Conservation (phyloP, 805 yeast genomes). For the Candida lessepsii region DNA sequence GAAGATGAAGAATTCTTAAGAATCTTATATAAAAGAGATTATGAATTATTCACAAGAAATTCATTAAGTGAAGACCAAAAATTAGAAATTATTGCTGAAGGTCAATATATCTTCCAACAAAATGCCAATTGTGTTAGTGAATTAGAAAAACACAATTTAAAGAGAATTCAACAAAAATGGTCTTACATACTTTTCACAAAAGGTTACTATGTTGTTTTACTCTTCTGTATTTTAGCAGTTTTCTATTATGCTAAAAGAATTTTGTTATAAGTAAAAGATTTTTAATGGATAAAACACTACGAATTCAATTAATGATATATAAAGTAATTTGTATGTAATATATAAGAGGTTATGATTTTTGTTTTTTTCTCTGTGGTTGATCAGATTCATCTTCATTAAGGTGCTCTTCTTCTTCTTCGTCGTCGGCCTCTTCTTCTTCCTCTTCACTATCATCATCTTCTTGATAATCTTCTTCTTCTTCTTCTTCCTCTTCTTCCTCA, state of each 20-base stretch:
- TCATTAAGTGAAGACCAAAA: slow-evolving; percentile 70
- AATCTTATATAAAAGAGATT: slow-evolving; percentile 66
- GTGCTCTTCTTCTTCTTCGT: slow-evolving; percentile 12
- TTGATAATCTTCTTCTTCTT: slow-evolving; percentile 16
- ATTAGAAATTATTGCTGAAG: slow-evolving; percentile 64
- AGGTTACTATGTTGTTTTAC: slow-evolving; percentile 47
- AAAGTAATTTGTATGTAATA: not conserved
- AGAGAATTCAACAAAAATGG: slow-evolving; percentile 53
- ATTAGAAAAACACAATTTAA: slow-evolving; percentile 63
- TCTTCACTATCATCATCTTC: slow-evolving; percentile 18
- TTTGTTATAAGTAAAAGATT: too few species aligned
- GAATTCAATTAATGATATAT: too few species aligned
- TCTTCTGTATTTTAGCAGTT: slow-evolving; percentile 29
- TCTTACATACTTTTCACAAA: slow-evolving; percentile 52
- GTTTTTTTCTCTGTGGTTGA: slow-evolving; percentile 3
- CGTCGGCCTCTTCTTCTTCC: slow-evolving; percentile 15
- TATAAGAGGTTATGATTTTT: slow-evolving; percentile 2
- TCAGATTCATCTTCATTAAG: slow-evolving; percentile 11
- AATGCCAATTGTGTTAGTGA: slow-evolving; percentile 62
- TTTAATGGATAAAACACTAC: too few species aligned
- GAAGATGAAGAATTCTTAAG: slow-evolving; percentile 67
- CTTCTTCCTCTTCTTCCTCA: slow-evolving; percentile 11
- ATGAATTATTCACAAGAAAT: slow-evolving; percentile 73
- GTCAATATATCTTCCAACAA: slow-evolving; percentile 62
- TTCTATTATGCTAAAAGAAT: slow-evolving; percentile 36